Conservation (phyloP, 2,329 filamentous ascomycete species). For the Colletotrichum falcatum region DNA sequence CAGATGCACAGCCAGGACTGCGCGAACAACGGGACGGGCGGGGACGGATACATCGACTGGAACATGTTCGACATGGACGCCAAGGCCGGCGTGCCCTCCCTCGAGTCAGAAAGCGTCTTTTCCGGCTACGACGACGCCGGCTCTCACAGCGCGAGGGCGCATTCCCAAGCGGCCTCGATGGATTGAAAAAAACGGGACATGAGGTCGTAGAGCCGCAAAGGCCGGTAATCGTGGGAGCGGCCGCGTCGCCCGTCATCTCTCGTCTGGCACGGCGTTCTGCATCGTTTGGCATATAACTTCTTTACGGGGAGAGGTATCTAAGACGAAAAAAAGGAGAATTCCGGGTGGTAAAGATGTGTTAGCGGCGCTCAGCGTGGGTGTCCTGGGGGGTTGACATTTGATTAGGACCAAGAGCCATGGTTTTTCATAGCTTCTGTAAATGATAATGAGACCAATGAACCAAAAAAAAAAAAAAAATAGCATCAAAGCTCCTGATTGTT, state of each 20-base stretch:
- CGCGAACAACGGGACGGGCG: neutral
- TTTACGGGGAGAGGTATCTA: no score
- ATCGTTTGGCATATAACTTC: no score
- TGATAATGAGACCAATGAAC: slow-evolving; percentile 23
- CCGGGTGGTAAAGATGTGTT: neutral
- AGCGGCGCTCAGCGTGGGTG: slow-evolving; percentile 9
- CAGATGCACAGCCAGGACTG: neutral
- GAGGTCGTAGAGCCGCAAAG: neutral
- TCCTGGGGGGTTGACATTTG: slow-evolving; percentile 1
- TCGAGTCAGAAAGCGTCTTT: slow-evolving; percentile 15
- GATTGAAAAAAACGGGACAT: neutral
- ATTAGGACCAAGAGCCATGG: neutral
- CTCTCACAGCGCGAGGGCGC: slow-evolving; percentile 21
- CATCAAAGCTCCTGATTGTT: no score
- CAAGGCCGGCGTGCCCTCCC: neutral
- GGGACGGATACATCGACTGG: slow-evolving; percentile 20
- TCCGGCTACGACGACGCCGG: slow-evolving; percentile 21
- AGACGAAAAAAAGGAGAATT: neutral
- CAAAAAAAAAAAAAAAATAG: neutral
- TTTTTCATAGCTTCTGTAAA: neutral
- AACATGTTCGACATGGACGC: slow-evolving; percentile 8
- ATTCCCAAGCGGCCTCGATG: neutral
- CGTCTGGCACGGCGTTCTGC: neutral
- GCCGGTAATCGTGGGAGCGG: neutral
- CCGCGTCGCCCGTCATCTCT: neutral